Base-by-base conservation (phyloP, 2,329 filamentous ascomycete genomes). In the Xylariaceae sp. region DNA sequence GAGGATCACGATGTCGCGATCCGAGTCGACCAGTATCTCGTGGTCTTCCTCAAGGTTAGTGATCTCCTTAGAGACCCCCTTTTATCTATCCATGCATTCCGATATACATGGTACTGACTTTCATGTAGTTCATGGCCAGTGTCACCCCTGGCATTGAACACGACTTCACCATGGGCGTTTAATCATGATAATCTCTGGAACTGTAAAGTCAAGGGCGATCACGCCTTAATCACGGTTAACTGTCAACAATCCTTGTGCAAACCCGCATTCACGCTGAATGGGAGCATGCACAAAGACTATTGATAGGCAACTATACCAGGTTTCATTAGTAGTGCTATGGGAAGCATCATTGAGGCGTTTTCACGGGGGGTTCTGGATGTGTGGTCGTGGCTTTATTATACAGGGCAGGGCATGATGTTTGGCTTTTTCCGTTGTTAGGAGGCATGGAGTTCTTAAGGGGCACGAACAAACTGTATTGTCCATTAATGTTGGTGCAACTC, bases 141-240 rank as follows among this genome's bases (percentile, higher is more conserved):
- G 94, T 99, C 50, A 97, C 93, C 13, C 94, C 94, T 4, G 92
- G 92, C 52, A 97, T 99, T 74, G 93, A 97, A 76, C 91, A 97
- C 74, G 93, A 97, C 73, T 97, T 95, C 74, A 97, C 93, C 0
- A 97, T 97, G 92, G 90, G 91, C 4, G 87, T 96, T 45, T 96
- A 80, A 80, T 18, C 30, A 47, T 39, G 59, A 51, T 53, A 34
- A 59, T 58, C 56, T 51, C 47, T 42, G 23, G 60, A 42, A 51
- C 60, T 58, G 37, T 52, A 53, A 23, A 47, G 13, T 49, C 11
- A 42, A 30, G n/a, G 35, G 37, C 49, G 17, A 55, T 57, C 53
- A 17, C 13, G 47, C 34, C 35, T 57, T 44, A 49, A 45, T 30
- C 23, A 30, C 23, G 5, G 23, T 30, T 30, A 30, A 4, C 23